phyloP scores from a whole-genome alignment of 768 basidiomycete genomes.

The Agrocybe praecox region DNA sequence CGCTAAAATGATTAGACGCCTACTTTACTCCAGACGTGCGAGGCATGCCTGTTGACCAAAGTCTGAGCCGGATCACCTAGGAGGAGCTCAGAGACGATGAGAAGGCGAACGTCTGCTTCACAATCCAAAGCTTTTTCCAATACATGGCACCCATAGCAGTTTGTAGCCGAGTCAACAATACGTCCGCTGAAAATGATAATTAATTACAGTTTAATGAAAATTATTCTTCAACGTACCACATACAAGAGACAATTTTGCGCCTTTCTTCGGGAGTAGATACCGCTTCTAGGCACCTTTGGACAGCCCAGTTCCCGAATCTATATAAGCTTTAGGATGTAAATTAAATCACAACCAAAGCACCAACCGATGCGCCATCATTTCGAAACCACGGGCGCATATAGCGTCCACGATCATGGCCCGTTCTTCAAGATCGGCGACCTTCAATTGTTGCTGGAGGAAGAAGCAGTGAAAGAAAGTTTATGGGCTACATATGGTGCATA shows the following conservation, averaged over 20 bases:
- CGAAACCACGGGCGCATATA: no score
- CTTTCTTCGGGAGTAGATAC: no score
- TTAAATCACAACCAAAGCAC: constrained; percentile 10
- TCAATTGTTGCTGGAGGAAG: constrained; percentile 91
- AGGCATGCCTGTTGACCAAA: no score
- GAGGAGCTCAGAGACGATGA: no score
- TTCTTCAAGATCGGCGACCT: no score
- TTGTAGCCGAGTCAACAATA: constrained; percentile 84
- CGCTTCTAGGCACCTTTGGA: constrained; percentile 87
- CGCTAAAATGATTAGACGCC: constrained; percentile 19
- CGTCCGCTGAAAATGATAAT: constrained; percentile 55
- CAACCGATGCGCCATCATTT: no score
- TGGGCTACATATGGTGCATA: constrained; percentile 55
- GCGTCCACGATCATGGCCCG: no score
- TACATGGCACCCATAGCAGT: constrained; percentile 89
- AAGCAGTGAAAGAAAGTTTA: constrained; percentile 85
- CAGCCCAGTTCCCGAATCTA: constrained; percentile 93
- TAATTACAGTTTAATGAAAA: neutral
- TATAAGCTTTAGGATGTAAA: constrained; percentile 4
- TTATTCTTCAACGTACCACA: constrained; percentile 39
- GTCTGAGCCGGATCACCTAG: no score
- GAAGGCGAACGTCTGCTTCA: constrained; percentile 90
- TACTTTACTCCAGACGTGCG: no score
- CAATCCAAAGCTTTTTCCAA: constrained; percentile 90
- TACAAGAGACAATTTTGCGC: no score